Evolutionary conservation across 805 yeast genomes (phyloP), one percentile per base, ranked within the genome.

Genomic region (Candida tammaniensis): DNA sequence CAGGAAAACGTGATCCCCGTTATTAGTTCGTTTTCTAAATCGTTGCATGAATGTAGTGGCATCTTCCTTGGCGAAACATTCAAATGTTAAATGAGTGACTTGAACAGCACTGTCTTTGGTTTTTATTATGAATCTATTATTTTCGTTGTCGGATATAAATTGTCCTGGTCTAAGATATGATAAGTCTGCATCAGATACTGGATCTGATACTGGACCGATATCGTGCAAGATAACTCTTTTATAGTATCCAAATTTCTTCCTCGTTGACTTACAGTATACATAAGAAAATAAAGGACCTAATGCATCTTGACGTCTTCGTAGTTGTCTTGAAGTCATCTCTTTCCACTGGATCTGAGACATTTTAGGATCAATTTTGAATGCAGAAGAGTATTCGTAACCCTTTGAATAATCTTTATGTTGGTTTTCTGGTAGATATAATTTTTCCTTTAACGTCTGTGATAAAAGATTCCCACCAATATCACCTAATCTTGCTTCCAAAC

Each of bases 401-500:
- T 67, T 52, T 2, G 29, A 13, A 2, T 61, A 5, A 12, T 7
- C 5, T n/a, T n/a, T n/a, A n/a, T n/a, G n/a, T n/a, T n/a, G n/a
- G n/a, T n/a, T n/a, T 5, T 13, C 11, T 7, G 39, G 31, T 3
- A 35, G 7, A 23, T 34, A 29, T 36, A 48, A 69, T 6, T 57
- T 25, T 1, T 58, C 50, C 1, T 62, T 38, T 1, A 88, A 42
- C 0, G 75, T 76, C 0, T 68, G 40, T 0, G 53, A 55, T 9
- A 91, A 60, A 13, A 84, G 54, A 0, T 68, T 54, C 0, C 87
- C 87, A 1, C 96, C 96, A 2, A 64, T 47, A 0, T 33, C 44
- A 0, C 86, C 86, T 13, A 89, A 60, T 31, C 64, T 70, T 1
- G 64, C 61, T 28, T 72, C 64, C 14, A 89, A 55, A 0, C 72